These are phyloP conservation scores for Dryadomyces sulphureus DNA, from an alignment of 2,329 filamentous ascomycete genomes.

Conservation along the genomic window DNA sequence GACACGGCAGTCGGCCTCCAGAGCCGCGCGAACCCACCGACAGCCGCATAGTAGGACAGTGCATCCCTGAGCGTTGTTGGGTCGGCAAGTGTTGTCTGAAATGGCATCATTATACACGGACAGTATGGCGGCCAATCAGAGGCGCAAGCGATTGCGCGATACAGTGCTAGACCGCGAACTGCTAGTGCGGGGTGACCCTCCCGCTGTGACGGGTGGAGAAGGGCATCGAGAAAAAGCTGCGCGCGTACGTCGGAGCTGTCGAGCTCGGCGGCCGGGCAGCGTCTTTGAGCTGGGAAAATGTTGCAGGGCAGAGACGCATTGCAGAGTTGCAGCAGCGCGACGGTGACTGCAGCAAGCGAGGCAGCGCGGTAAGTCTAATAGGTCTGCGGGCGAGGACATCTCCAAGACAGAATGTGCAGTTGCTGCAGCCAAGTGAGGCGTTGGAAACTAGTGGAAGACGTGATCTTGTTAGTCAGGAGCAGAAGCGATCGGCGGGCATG, in stretches of 20 bases:
- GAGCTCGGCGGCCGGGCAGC: slow-evolving; percentile 3
- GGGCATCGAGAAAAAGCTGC: no score
- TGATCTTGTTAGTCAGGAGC: slow-evolving; percentile 10
- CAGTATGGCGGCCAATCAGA: slow-evolving; percentile 6
- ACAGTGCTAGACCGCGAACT: slow-evolving; percentile 4
- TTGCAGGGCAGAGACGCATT: no score
- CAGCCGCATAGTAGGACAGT: no score
- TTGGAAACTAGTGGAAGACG: slow-evolving; percentile 7
- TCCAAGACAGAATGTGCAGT: neutral
- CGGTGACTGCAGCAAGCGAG: no score
- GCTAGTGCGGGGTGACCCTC: slow-evolving; percentile 10
- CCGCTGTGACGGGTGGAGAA: neutral
- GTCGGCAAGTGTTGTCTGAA: neutral
- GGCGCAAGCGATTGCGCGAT: slow-evolving; percentile 11
- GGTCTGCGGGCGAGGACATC: no score
- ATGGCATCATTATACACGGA: slow-evolving; percentile 13
- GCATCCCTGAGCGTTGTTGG: no score
- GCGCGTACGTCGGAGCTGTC: no score
- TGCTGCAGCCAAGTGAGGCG: neutral
- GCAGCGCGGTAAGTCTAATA: no score
- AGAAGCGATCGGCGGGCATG: neutral
- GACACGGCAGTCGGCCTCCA: neutral
- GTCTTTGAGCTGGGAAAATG: no score
- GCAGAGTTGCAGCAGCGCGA: no score
- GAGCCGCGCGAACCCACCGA: neutral